A percentile compares a stretch with the other conserved stretches of the same genome.
Evolutionary conservation across 768 basidiomycete genomes (phyloP).

Genomic region (Epithele typhae): DNA sequence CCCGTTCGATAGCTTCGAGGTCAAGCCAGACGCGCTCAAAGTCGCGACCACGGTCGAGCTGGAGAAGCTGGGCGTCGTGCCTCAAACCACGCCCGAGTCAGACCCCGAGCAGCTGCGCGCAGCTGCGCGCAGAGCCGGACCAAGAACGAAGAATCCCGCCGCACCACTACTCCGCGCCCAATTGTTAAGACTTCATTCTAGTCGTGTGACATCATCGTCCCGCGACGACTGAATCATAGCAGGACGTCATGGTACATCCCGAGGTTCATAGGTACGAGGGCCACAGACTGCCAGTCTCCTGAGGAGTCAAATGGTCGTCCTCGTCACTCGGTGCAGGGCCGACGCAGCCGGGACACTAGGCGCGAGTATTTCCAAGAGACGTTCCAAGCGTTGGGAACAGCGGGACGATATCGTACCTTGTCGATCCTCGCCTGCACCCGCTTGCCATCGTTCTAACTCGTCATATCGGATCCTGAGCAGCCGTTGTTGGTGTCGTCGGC

Average conservation of each 20-base stretch:
- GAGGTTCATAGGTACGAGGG: too few species aligned
- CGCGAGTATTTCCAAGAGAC: background rate
- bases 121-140: too few species aligned
- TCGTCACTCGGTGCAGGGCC: slow-evolving; percentile 42
- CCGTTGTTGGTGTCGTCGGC: too few species aligned
- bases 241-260: too few species aligned
- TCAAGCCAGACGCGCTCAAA: slow-evolving; percentile 60
- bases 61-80: slow-evolving; percentile 83
- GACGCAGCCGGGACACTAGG: slow-evolving; percentile 62
- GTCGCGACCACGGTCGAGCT: slow-evolving; percentile 69
- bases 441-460: slow-evolving; percentile 57
- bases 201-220: too few species aligned
- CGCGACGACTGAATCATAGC: too few species aligned
- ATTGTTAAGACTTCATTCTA: too few species aligned
- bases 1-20: too few species aligned
- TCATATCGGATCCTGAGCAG: slow-evolving; percentile 63
- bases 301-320: slow-evolving; percentile 45
- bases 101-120: slow-evolving; percentile 42
- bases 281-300: slow-evolving; percentile 2
- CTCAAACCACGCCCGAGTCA: slow-evolving; percentile 72
- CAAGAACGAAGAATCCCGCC: too few species aligned
- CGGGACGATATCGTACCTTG: slow-evolving; percentile 59
- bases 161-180: too few species aligned
- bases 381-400: too few species aligned
- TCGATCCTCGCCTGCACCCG: slow-evolving; percentile 51